Percentiles rank a stretch among this genome's conserved stretches.
phyloP scores from a whole-genome alignment of 805 yeast genomes.

The Lipomyces sp. region DNA sequence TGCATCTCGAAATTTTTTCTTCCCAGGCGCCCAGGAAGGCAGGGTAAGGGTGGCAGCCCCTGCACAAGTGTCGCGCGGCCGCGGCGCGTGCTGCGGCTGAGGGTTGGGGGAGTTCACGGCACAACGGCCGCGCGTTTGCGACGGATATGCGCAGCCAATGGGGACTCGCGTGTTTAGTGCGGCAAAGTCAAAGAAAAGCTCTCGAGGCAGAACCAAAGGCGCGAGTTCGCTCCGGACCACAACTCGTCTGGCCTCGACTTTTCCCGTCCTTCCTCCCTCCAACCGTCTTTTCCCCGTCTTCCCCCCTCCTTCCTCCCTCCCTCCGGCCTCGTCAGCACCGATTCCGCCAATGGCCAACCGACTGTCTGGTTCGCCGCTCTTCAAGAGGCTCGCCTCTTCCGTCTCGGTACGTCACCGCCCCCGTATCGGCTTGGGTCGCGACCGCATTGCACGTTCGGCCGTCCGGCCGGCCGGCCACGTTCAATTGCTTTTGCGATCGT shows the following conservation, averaged over 20 bases:
- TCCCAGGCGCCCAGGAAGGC: neutral
- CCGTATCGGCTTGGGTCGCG: neutral
- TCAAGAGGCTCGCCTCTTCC: constrained; percentile 18
- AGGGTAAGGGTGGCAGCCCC: neutral
- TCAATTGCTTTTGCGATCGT: neutral
- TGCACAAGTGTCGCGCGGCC: neutral
- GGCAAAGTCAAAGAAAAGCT: too few species aligned
- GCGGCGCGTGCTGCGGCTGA: neutral
- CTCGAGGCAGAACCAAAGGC: neutral
- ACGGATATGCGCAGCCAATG: constrained; percentile 10
- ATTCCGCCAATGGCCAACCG: constrained; percentile 24
- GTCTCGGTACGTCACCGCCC: constrained; percentile 16
- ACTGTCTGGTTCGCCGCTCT: constrained; percentile 21
- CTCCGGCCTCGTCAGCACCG: neutral
- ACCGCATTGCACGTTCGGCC: neutral
- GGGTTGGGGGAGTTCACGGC: neutral
- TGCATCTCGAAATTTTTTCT: too few species aligned
- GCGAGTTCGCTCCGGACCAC: neutral
- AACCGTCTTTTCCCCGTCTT: neutral
- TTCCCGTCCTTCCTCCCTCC: neutral
- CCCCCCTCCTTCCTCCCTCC: neutral
- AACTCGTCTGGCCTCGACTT: neutral
- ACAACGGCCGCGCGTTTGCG: neutral
- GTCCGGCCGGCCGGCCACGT: neutral
- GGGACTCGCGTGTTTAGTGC: neutral